Conservation (phyloP, 2,329 filamentous ascomycete genomes). For the Myriosclerotinia curreyana region DNA sequence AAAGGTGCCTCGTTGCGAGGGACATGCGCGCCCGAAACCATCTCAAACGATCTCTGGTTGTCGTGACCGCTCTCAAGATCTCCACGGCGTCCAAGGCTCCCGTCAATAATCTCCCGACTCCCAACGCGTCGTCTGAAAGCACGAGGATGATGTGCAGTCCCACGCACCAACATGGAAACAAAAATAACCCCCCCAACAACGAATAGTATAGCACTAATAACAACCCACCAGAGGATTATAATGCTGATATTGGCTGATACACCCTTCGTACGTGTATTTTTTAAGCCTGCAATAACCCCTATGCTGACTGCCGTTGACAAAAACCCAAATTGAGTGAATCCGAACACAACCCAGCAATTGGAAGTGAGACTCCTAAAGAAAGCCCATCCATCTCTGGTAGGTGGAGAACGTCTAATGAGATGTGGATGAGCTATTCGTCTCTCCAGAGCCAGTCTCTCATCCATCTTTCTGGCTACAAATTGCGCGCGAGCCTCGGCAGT, state of each 20-base stretch:
- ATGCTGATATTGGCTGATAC: neutral
- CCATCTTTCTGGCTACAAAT: neutral
- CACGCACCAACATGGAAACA: neutral
- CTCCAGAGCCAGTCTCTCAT: neutral
- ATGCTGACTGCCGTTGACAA: neutral
- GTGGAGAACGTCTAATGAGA: neutral
- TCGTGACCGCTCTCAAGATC: neutral
- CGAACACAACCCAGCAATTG: neutral
- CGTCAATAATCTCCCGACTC: neutral
- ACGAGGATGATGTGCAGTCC: neutral
- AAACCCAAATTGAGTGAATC: neutral
- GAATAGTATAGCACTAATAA: neutral
- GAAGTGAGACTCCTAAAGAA: neutral
- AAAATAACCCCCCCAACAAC: neutral
- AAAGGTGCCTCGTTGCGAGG: neutral
- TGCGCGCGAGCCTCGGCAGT: conserved; percentile 10
- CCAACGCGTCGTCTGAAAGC: neutral
- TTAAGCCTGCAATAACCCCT: neutral
- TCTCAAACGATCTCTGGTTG: conserved; percentile 1
- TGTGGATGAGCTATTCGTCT: neutral
- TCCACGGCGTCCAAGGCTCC: neutral
- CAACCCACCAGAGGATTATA: conserved; percentile 2
- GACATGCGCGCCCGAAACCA: neutral
- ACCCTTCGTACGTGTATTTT: too few species aligned
- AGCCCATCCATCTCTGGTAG: neutral